Conservation (phyloP, 1,284 basidiomycete species). For the Testicularia cyperi region DNA sequence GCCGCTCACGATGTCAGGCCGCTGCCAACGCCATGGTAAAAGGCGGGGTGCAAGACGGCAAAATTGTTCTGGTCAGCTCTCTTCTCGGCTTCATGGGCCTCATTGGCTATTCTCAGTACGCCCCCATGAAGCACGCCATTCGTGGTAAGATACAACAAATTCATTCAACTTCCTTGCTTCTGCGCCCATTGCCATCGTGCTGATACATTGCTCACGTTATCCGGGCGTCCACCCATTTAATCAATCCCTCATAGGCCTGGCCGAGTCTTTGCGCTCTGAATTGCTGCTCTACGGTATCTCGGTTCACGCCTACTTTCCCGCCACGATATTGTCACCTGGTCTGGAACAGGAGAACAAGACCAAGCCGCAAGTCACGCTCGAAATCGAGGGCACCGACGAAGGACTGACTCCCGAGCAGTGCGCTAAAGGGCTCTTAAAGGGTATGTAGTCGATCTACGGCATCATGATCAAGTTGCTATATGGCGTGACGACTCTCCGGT, state of each 20-base stretch:
- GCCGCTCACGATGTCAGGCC: too few relatives aligned
- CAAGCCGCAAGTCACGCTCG: conserved; percentile 77
- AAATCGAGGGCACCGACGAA: conserved; percentile 78
- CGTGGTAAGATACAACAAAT: too few relatives aligned
- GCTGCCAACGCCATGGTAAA: conserved; percentile 73
- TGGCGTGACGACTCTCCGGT: too few relatives aligned
- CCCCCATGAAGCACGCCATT: conserved; percentile 85
- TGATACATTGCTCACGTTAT: too few relatives aligned
- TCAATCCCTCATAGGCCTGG: conserved; percentile 74
- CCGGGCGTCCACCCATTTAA: too few relatives aligned
- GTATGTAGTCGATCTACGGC: too few relatives aligned
- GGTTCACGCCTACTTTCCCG: conserved; percentile 84
- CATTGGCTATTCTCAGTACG: conserved; percentile 80
- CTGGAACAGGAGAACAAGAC: conserved; percentile 76
- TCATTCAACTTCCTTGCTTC: too few relatives aligned
- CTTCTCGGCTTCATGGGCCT: conserved; percentile 79
- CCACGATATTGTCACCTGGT: conserved; percentile 80
- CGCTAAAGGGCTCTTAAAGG: conserved; percentile 69
- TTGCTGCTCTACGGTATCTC: conserved; percentile 75
- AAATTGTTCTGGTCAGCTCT: conserved; percentile 80
- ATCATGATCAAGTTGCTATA: too few relatives aligned
- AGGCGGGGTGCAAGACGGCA: conserved; percentile 66
- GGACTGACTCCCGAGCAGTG: conserved; percentile 71
- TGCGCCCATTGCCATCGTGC: too few relatives aligned
- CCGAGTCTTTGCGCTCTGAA: conserved; percentile 81